Conservation (phyloP, 1,284 basidiomycete genomes). For the Laetiporus sulphureus region DNA sequence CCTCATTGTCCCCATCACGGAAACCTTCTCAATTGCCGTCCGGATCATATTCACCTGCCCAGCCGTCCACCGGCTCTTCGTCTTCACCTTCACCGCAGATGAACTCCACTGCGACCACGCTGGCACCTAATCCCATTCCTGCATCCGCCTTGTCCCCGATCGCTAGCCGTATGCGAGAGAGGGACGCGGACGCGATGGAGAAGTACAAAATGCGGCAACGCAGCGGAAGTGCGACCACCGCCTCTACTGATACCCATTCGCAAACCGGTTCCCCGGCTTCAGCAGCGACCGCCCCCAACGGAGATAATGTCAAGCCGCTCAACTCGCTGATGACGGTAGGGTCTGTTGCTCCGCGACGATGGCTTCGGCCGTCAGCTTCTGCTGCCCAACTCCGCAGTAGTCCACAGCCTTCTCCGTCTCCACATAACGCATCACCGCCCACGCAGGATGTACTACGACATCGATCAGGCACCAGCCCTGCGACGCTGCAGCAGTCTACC, state of each 20-base stretch:
- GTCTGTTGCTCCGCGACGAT: conserved; percentile 47
- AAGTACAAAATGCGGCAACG: conserved; percentile 74
- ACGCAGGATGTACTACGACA: conserved; percentile 43
- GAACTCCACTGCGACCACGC: conserved; percentile 21
- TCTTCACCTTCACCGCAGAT: conserved; percentile 36
- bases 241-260: conserved; percentile 63
- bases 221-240: conserved; percentile 66
- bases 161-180: conserved; percentile 68
- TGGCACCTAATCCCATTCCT: conserved; percentile 28
- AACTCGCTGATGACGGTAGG: conserved; percentile 43
- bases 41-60: conserved; percentile 44
- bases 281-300: conserved; percentile 40
- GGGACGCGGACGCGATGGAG: conserved; percentile 78
- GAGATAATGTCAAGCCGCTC: conserved; percentile 46
- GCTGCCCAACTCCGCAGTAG: conserved; percentile 63
- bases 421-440: conserved; percentile 24
- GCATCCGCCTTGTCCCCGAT: conserved; percentile 60
- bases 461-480: conserved; percentile 67
- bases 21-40: conserved; percentile 25
- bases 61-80: conserved; percentile 40
- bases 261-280: conserved; percentile 52
- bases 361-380: conserved; percentile 66
- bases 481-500: conserved; percentile 26
- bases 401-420: conserved; percentile 30
- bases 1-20: conserved; percentile 25